Conservation (phyloP, 2,329 filamentous ascomycete genomes). For the Phaeosphaeria sp. region DNA sequence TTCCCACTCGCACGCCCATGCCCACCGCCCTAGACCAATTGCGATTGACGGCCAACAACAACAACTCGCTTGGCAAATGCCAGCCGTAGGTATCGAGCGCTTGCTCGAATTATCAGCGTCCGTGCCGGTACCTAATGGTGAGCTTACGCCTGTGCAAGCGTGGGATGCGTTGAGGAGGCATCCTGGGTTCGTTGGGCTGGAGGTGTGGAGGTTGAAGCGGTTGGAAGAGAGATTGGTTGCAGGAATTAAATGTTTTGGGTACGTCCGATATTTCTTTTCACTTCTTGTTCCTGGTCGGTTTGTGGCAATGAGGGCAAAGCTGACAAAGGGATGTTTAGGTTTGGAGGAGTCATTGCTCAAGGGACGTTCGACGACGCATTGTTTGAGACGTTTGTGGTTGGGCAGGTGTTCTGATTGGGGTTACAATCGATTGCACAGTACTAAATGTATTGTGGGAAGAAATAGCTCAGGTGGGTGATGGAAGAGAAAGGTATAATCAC, state of each 20-base stretch:
- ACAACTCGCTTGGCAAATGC: constrained; percentile 18
- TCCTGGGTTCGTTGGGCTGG: constrained; percentile 27
- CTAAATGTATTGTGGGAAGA: too few species aligned
- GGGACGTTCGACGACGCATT: constrained; percentile 18
- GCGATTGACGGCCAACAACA: background rate
- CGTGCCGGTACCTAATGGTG: constrained; percentile 26
- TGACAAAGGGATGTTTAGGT: constrained; percentile 9
- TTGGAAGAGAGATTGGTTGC: constrained; percentile 33
- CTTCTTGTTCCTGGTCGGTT: background rate
- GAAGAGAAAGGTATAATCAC: too few species aligned
- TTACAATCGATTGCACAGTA: too few species aligned
- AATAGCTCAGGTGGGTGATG: too few species aligned
- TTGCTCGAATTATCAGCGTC: constrained; percentile 25
- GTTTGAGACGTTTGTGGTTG: constrained; percentile 22
- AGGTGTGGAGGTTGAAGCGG: constrained; percentile 22
- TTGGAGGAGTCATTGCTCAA: constrained; percentile 26
- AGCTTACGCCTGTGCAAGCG: constrained; percentile 48
- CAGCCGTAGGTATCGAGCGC: constrained; percentile 22
- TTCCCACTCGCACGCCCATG: background rate
- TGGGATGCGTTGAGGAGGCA: constrained; percentile 44
- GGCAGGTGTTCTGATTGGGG: constrained; percentile 13
- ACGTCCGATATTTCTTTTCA: constrained; percentile 3
- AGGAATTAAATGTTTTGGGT: constrained; percentile 44
- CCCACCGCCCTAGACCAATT: background rate
- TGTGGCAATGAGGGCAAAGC: background rate